Evolutionary conservation across 169 alveolate genomes (phyloP).

Genomic region (Cyclospora cayetanensis): DNA sequence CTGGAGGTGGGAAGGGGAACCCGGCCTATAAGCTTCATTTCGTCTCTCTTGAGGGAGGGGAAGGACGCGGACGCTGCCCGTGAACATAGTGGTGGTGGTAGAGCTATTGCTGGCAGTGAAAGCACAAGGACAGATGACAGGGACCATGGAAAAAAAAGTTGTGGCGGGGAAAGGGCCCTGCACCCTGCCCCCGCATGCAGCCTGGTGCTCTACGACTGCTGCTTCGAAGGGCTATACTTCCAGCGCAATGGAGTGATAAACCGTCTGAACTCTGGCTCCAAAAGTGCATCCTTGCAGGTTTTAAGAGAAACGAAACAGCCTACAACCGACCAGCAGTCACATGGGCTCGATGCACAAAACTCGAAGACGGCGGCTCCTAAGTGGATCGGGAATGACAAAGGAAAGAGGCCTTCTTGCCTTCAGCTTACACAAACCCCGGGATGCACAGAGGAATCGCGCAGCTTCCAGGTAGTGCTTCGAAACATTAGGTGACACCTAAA

Average conservation of each 20-base stretch:
- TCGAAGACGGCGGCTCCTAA: too few relatives aligned
- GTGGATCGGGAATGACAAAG: too few relatives aligned
- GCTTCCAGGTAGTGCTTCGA: too few relatives aligned
- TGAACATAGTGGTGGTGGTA: background rate
- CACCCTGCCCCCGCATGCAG: slow-evolving; percentile 30
- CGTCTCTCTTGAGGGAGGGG: slow-evolving; percentile 2
- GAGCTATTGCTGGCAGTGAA: background rate
- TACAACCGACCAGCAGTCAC: too few relatives aligned
- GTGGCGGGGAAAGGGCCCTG: background rate
- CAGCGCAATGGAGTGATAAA: background rate
- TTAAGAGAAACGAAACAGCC: too few relatives aligned
- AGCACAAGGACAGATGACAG: background rate
- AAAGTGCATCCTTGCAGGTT: too few relatives aligned
- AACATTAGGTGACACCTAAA: too few relatives aligned
- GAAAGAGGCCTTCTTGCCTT: too few relatives aligned
- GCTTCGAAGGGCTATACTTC: slow-evolving; percentile 40
- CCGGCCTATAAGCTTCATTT: background rate
- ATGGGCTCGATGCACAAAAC: too few relatives aligned
- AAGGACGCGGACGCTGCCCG: background rate
- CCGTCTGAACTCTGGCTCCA: background rate
- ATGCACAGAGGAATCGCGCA: too few relatives aligned
- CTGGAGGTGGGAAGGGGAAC: slow-evolving; percentile 50
- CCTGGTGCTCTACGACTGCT: slow-evolving; percentile 28
- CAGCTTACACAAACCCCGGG: too few relatives aligned
- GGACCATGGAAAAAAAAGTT: background rate